A percentile compares a stretch with the other conserved stretches of the same genome.
phyloP scores from a whole-genome alignment of 805 yeast species.

The Candida yuanshanica region DNA sequence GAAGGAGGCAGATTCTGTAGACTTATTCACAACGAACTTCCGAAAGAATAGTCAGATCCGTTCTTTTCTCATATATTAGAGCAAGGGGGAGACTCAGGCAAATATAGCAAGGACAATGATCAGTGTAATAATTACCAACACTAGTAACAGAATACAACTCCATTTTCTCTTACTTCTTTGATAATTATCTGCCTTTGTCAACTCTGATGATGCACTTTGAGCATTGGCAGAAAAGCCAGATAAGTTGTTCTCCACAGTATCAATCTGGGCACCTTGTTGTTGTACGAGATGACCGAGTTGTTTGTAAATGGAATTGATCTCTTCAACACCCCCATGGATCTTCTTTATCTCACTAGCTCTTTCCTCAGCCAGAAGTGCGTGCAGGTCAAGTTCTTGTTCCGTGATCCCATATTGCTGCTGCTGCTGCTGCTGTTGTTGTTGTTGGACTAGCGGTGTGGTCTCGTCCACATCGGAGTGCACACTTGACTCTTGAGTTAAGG shows the following conservation, averaged over 20 bases:
- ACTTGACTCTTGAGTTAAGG: slow-evolving; percentile 19
- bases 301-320: slow-evolving; percentile 78
- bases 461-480: slow-evolving; percentile 8
- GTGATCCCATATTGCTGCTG: slow-evolving; percentile 30
- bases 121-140: slow-evolving; percentile 52
- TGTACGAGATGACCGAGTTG: slow-evolving; percentile 73
- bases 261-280: slow-evolving; percentile 83
- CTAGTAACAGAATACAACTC: slow-evolving; percentile 59
- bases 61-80: no score
- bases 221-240: slow-evolving; percentile 57
- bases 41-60: no score
- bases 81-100: slow-evolving; percentile 5
- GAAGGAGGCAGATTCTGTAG: no score
- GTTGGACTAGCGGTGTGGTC: slow-evolving; percentile 17
- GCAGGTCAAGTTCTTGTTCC: slow-evolving; percentile 57
- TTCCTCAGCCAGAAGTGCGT: slow-evolving; percentile 59
- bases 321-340: slow-evolving; percentile 73
- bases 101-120: slow-evolving; percentile 50
- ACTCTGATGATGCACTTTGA: slow-evolving; percentile 64
- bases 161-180: slow-evolving; percentile 68
- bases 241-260: slow-evolving; percentile 77
- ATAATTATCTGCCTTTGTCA: slow-evolving; percentile 67
- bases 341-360: slow-evolving; percentile 67
- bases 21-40: no score
- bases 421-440: slow-evolving; percentile 28